A percentile compares a stretch with the other conserved stretches of the same genome.
Conservation (phyloP, 352 stramenopile species). For the Aphanomyces euteiches region DNA sequence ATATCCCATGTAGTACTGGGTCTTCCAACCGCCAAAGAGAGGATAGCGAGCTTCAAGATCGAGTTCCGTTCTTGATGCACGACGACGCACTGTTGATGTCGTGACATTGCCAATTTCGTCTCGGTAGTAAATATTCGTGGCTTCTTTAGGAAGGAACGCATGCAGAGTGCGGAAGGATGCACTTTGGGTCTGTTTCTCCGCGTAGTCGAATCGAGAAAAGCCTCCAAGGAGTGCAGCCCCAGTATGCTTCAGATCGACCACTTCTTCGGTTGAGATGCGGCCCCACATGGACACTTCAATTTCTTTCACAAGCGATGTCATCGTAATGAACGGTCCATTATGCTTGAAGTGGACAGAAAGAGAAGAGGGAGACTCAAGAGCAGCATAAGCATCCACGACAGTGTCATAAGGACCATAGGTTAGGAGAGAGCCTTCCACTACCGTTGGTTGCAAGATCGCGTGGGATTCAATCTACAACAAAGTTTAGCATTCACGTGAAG, state of each 20-base stretch:
- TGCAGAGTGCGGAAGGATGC: conserved; percentile 76
- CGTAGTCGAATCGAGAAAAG: conserved; percentile 86
- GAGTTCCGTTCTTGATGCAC: conserved; percentile 55
- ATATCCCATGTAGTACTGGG: conserved; percentile 86
- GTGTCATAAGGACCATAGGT: conserved; percentile 78
- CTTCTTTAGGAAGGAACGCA: conserved; percentile 64
- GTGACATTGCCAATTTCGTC: conserved; percentile 90
- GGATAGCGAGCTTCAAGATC: conserved; percentile 83
- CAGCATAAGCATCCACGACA: conserved; percentile 42
- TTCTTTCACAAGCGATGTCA: conserved; percentile 78
- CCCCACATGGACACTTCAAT: conserved; percentile 90
- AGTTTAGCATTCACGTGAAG: too few species aligned
- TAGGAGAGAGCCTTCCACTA: conserved; percentile 68
- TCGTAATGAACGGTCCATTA: conserved; percentile 80
- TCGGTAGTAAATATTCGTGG: conserved; percentile 87
- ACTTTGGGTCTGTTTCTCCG: conserved; percentile 51
- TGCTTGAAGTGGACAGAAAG: conserved; percentile 82
- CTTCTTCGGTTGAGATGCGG: conserved; percentile 81
- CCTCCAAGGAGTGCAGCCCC: conserved; percentile 78
- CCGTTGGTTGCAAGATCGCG: conserved; percentile 49
- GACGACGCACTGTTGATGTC: conserved; percentile 64
- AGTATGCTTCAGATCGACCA: conserved; percentile 84
- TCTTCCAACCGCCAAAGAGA: conserved; percentile 87
- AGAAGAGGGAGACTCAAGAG: conserved; percentile 36
- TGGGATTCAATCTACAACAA: conserved; percentile 46